Conservation (phyloP, 2,329 filamentous ascomycete genomes). For the Fusarium albosuccineum region DNA sequence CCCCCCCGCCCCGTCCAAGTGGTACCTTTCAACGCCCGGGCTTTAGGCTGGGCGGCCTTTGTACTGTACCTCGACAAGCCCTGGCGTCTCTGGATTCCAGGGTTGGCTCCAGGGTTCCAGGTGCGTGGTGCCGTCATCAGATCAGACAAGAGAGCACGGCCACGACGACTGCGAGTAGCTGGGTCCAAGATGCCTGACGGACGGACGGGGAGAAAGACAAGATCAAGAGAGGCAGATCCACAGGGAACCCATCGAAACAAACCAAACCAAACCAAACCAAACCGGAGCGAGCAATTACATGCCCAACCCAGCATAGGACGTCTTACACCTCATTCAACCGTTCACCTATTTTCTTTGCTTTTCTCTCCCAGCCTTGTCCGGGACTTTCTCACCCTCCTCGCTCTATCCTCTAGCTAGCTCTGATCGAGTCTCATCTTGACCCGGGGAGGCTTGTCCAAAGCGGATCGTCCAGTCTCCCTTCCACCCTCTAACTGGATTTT, state of each 20-base stretch:
- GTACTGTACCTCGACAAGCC: constrained; percentile 7
- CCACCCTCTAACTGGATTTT: background rate
- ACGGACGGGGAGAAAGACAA: background rate
- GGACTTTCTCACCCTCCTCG: constrained; percentile 19
- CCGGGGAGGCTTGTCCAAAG: constrained; percentile 34
- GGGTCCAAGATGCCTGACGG: background rate
- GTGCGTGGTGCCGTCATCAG: constrained; percentile 36
- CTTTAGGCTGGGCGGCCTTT: constrained; percentile 21
- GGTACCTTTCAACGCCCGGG: constrained; percentile 21
- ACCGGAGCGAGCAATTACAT: too few relatives aligned
- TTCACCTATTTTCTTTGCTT: background rate
- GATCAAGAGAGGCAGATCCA: constrained; percentile 5
- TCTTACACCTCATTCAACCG: too few relatives aligned
- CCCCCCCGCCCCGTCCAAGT: constrained; percentile 14
- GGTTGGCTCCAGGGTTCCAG: constrained; percentile 6
- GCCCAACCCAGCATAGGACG: background rate
- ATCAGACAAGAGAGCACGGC: background rate
- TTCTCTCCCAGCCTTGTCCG: constrained; percentile 13
- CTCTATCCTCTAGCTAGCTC: constrained; percentile 3
- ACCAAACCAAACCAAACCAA: too few relatives aligned
- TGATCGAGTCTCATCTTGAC: constrained; percentile 39
- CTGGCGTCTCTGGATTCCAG: constrained; percentile 24
- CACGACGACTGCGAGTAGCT: background rate
- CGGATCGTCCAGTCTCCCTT: constrained; percentile 20
- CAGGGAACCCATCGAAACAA: too few relatives aligned